These are phyloP conservation scores for Gypsophila paniculata DNA, from an alignment of 179 eudicot genomes.

Conservation along the genomic window DNA sequence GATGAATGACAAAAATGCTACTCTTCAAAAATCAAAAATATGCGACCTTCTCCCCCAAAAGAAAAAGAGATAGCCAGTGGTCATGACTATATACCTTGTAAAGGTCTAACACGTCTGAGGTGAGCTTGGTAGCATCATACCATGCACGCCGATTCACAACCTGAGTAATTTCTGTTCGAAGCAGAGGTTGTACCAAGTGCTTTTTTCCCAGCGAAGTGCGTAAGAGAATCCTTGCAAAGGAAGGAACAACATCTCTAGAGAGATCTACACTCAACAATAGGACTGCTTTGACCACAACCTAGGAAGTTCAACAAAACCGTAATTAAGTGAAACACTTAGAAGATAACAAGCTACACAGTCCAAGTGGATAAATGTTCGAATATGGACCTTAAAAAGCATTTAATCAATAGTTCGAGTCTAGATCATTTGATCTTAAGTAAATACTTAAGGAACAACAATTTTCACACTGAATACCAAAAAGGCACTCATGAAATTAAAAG, in stretches of 20 bases:
- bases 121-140: constrained; percentile 90
- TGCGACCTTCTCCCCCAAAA: neutral
- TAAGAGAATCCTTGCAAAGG: constrained; percentile 83
- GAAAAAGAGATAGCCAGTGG: neutral
- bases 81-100: constrained; percentile 57
- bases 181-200: constrained; percentile 71
- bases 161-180: constrained; percentile 88
- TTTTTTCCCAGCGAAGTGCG: constrained; percentile 88
- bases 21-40: neutral
- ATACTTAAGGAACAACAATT: neutral
- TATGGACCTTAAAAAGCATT: neutral
- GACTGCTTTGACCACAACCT: constrained; percentile 74
- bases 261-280: constrained; percentile 66
- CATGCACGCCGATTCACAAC: constrained; percentile 93
- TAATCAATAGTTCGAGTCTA: neutral
- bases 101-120: constrained; percentile 73
- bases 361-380: neutral
- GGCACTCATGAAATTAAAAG: neutral
- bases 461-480: neutral
- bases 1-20: neutral
- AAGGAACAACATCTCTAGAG: constrained; percentile 89
- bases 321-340: neutral
- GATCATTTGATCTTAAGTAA: too few relatives aligned
- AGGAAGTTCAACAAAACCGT: constrained; percentile 13
- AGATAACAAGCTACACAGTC: neutral